phyloP scores from a whole-genome alignment of 148 eudicot species.

The Amaranthus cruentus region DNA sequence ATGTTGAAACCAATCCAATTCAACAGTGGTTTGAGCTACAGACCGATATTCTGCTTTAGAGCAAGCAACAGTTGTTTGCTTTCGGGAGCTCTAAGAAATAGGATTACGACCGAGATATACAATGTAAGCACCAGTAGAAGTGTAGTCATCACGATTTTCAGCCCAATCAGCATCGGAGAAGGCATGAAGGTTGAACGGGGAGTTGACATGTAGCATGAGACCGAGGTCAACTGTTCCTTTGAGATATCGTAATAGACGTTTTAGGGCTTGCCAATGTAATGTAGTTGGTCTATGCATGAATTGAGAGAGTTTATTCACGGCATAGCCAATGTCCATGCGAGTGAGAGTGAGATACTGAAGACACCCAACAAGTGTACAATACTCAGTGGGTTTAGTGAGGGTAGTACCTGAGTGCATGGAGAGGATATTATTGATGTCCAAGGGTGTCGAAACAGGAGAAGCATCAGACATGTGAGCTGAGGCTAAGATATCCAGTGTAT shows the following conservation, averaged over 20 bases:
- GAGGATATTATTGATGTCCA: background rate
- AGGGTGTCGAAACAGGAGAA: background rate
- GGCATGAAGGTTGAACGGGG: background rate
- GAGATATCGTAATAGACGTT: conserved; percentile 11
- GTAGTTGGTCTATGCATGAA: background rate
- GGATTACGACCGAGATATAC: conserved; percentile 6
- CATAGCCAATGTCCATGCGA: conserved; percentile 3
- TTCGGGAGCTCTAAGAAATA: background rate
- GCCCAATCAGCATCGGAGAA: conserved; percentile 14
- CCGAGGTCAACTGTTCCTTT: background rate
- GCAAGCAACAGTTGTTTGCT: background rate
- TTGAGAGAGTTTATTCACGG: conserved; percentile 10
- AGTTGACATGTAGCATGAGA: background rate
- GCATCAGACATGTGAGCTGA: background rate
- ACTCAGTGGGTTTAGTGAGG: background rate
- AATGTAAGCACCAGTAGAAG: conserved; percentile 1
- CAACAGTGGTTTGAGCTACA: background rate
- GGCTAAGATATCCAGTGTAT: background rate
- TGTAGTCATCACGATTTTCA: conserved; percentile 4
- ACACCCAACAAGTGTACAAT: background rate
- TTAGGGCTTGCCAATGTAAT: conserved; percentile 11
- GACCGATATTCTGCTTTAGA: background rate
- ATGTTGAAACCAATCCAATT: conserved; percentile 4
- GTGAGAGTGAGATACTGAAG: background rate
- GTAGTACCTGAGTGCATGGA: background rate